Evolutionary conservation across 2,329 filamentous ascomycete species (phyloP).

Genomic region (Penicillium sp.): DNA sequence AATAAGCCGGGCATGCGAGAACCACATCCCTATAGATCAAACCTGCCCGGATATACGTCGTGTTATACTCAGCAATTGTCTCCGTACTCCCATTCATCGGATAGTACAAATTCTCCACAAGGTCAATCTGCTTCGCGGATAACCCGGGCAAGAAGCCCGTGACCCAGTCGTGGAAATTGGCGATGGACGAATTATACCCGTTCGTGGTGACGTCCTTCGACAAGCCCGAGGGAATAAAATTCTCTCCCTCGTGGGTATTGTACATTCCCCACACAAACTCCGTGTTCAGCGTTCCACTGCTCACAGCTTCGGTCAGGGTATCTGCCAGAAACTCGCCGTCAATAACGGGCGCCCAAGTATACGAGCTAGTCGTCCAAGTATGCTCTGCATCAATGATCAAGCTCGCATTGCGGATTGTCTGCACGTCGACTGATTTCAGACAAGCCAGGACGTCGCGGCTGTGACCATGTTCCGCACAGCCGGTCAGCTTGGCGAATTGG

Average conservation of each 20-base stretch:
- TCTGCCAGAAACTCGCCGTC: conserved; percentile 56
- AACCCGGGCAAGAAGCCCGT: conserved; percentile 56
- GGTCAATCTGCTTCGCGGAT: conserved; percentile 39
- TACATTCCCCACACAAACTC: conserved; percentile 58
- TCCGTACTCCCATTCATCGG: conserved; percentile 52
- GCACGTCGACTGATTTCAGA: conserved; percentile 57
- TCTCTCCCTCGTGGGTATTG: conserved; percentile 65
- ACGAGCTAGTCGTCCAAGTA: conserved; percentile 58
- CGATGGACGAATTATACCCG: conserved; percentile 53
- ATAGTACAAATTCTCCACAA: conserved; percentile 50
- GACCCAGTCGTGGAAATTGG: conserved; percentile 57
- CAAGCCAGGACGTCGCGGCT: conserved; percentile 52
- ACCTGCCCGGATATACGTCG: conserved; percentile 55
- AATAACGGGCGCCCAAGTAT: conserved; percentile 63
- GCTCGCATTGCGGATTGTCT: conserved; percentile 55
- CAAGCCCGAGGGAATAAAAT: conserved; percentile 59
- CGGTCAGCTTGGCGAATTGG: conserved; percentile 49
- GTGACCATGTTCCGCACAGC: conserved; percentile 43
- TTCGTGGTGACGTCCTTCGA: conserved; percentile 33
- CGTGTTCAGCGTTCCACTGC: conserved; percentile 44
- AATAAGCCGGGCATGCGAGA: conserved; percentile 62
- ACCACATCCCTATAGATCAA: conserved; percentile 61
- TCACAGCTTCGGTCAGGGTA: conserved; percentile 49
- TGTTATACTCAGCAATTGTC: conserved; percentile 51
- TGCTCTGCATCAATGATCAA: conserved; percentile 52